Evolutionary conservation across 2,329 filamentous ascomycete genomes (phyloP).

Genomic region (Diplodia mutila): DNA sequence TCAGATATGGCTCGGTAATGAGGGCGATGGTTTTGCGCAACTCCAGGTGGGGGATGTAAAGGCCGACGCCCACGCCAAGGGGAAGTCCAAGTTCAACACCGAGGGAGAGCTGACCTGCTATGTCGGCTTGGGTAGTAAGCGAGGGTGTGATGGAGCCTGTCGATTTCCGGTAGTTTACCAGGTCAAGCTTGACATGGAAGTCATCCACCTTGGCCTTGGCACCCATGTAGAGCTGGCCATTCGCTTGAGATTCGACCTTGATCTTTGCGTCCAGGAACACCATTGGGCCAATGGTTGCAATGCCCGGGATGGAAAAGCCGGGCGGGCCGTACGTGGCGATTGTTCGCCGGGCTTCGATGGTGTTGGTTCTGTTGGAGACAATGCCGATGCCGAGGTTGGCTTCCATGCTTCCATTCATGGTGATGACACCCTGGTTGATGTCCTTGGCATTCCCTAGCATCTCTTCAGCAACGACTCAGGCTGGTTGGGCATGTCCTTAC

Average conservation of each 20-base stretch:
- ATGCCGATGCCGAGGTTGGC: not conserved
- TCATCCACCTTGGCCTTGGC: not conserved
- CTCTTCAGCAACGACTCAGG: no score
- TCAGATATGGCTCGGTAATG: not conserved
- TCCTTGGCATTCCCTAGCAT: no score
- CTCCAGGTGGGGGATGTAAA: not conserved
- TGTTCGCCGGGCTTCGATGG: no score
- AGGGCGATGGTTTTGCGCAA: not conserved
- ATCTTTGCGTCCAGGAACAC: not conserved
- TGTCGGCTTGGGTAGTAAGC: not conserved
- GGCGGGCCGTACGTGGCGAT: not conserved
- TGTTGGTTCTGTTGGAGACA: not conserved
- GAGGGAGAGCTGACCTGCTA: not conserved
- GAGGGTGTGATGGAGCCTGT: not conserved
- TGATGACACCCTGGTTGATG: no score
- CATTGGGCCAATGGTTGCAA: not conserved
- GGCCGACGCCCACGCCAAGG: not conserved
- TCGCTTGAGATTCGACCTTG: not conserved
- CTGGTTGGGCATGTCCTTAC: no score
- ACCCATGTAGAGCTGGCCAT: not conserved
- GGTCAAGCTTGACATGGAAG: not conserved
- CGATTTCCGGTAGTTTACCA: not conserved
- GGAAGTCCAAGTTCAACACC: not conserved
- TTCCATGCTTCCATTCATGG: not conserved
- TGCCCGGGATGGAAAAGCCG: not conserved